Evolutionary conservation across 1,139 yeast genomes (phyloP).

Genomic region (Suhomyces bolitotheri): DNA sequence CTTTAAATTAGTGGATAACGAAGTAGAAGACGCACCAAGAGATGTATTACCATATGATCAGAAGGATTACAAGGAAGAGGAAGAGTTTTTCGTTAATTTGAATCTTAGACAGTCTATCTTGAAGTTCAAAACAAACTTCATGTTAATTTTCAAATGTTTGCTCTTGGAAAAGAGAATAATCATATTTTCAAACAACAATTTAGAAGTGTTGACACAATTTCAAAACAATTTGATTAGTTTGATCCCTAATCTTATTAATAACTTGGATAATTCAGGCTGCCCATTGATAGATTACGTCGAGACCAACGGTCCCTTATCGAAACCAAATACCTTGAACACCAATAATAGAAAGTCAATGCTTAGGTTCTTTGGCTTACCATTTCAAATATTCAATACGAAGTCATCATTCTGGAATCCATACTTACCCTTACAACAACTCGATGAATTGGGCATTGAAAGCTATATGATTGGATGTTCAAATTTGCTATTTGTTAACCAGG

Average conservation of each 20-base stretch:
- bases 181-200: conserved; percentile 71
- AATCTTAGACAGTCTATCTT: conserved; percentile 66
- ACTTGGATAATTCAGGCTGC: conserved; percentile 77
- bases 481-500: conserved; percentile 71
- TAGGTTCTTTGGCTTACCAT: conserved; percentile 82
- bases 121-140: conserved; percentile 58
- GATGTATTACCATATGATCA: conserved; percentile 11
- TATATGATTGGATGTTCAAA: conserved; percentile 89
- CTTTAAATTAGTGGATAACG: conserved; percentile 28
- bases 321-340: conserved; percentile 73
- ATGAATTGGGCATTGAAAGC: conserved; percentile 65
- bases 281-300: conserved; percentile 65
- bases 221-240: conserved; percentile 73
- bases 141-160: conserved; percentile 73
- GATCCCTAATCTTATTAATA: conserved; percentile 74
- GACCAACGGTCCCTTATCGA: conserved; percentile 47
- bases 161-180: conserved; percentile 70
- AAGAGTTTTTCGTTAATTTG: conserved; percentile 68
- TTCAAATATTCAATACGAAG: conserved; percentile 75
- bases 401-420: conserved; percentile 93
- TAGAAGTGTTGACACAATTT: conserved; percentile 75
- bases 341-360: conserved; percentile 77
- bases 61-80: conserved; percentile 28
- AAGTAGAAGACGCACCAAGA: conserved; percentile 14
- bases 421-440: conserved; percentile 86